Conservation (phyloP, 2,329 filamentous ascomycete genomes). For the Exophiala sp. region DNA sequence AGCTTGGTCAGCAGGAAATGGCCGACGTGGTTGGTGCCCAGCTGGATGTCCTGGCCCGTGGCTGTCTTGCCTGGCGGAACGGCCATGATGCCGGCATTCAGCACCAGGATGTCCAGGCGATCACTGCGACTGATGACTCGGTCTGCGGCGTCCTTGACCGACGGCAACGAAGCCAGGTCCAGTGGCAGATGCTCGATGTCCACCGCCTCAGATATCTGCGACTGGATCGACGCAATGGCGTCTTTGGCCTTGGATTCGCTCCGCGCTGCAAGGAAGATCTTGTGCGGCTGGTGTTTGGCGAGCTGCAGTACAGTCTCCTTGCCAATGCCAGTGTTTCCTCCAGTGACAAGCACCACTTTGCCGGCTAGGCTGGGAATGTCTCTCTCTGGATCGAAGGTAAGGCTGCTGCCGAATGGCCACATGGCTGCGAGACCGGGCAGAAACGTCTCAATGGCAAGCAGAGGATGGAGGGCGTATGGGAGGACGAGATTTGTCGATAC, state of each 20-base stretch:
- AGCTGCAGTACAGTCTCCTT: conserved; percentile 45
- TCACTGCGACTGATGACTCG: conserved; percentile 38
- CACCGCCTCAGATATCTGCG: conserved; percentile 29
- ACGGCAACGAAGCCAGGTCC: conserved; percentile 48
- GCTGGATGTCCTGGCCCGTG: conserved; percentile 41
- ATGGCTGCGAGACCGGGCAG: conserved; percentile 22
- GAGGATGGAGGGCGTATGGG: conserved; percentile 22
- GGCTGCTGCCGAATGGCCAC: conserved; percentile 18
- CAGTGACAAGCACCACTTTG: conserved; percentile 49
- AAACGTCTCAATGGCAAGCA: conserved; percentile 20
- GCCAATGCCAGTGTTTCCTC: conserved; percentile 45
- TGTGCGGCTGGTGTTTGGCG: conserved; percentile 45
- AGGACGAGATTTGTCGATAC: conserved; percentile 15
- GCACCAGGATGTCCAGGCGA: conserved; percentile 42
- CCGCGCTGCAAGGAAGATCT: conserved; percentile 53
- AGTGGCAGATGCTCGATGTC: conserved; percentile 44
- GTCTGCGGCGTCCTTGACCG: conserved; percentile 42
- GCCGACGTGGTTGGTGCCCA: conserved; percentile 45
- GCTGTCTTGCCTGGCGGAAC: conserved; percentile 36
- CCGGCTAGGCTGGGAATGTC: conserved; percentile 43
- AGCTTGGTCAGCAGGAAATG: conserved; percentile 43
- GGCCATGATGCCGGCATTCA: conserved; percentile 47
- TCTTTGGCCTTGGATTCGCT: conserved; percentile 40
- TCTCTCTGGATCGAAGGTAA: conserved; percentile 38
- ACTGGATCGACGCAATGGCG: conserved; percentile 41